Evolutionary conservation across 495 filamentous ascomycete genomes (phyloP).

Genomic region (Talaromyces nanjingensis): DNA sequence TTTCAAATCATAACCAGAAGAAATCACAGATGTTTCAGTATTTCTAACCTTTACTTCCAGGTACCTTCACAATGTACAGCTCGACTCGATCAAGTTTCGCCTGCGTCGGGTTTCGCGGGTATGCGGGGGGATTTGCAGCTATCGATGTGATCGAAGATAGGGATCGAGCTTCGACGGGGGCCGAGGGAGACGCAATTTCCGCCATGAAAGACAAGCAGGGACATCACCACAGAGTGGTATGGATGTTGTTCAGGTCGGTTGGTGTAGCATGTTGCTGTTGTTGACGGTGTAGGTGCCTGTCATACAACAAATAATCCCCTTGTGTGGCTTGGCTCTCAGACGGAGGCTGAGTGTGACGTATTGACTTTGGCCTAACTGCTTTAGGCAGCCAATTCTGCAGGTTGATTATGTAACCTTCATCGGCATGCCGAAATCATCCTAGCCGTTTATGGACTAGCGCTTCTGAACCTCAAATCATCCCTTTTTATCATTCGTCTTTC

Average conservation of each 20-base stretch:
- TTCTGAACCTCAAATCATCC: neutral
- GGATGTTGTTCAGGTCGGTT: neutral
- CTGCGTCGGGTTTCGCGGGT: conserved; percentile 68
- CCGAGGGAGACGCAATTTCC: conserved; percentile 24
- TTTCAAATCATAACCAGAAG: neutral
- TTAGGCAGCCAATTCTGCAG: neutral
- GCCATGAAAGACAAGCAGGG: conserved; percentile 6
- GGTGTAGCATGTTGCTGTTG: neutral
- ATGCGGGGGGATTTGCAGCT: conserved; percentile 79
- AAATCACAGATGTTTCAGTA: neutral
- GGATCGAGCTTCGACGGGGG: conserved; percentile 70
- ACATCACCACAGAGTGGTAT: neutral
- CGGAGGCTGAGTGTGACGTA: conserved; percentile 1
- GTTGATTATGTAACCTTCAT: no score
- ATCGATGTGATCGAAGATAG: conserved; percentile 71
- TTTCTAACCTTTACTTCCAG: conserved; percentile 75
- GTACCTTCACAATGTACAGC: conserved; percentile 87
- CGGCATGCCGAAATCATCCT: neutral
- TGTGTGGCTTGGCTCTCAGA: conserved; percentile 1
- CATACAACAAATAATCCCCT: neutral
- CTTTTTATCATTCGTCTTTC: neutral
- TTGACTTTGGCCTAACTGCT: neutral
- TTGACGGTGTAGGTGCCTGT: neutral
- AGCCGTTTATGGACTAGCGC: neutral
- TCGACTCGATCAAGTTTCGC: conserved; percentile 58